phyloP scores from a whole-genome alignment of 1,139 yeast genomes.

The Saccharomyces hybrid region DNA sequence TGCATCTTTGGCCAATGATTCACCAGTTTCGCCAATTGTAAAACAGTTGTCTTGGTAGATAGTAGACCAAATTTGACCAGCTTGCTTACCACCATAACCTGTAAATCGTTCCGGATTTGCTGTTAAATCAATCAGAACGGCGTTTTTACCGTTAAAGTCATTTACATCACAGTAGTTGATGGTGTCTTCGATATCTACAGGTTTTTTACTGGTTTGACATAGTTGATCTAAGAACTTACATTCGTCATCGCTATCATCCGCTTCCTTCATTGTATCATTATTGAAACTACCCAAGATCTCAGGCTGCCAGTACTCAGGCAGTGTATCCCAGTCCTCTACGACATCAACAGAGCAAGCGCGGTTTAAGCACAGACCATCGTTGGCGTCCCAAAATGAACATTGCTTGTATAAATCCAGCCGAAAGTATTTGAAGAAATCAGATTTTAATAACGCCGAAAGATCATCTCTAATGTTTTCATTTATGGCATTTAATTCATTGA shows the following conservation, averaged over 20 bases:
- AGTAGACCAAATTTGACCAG: conserved; percentile 87
- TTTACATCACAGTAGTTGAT: conserved; percentile 44
- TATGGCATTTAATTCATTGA: conserved; percentile 44
- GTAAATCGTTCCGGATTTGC: conserved; percentile 95
- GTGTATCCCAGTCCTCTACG: conserved; percentile 52
- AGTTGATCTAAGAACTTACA: conserved; percentile 32
- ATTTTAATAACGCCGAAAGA: conserved; percentile 47
- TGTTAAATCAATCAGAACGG: conserved; percentile 78
- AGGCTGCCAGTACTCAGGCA: conserved; percentile 70
- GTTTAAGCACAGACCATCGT: conserved; percentile 77
- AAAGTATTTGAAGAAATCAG: conserved; percentile 78
- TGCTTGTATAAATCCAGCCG: conserved; percentile 77
- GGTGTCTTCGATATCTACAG: conserved; percentile 21
- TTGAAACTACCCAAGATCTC: conserved; percentile 59
- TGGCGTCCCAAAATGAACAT: conserved; percentile 85
- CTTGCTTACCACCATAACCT: conserved; percentile 90
- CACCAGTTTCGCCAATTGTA: conserved; percentile 42
- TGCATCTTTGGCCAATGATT: conserved; percentile 76
- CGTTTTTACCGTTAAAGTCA: conserved; percentile 35
- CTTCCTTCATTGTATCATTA: conserved; percentile 37
- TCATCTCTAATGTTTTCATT: conserved; percentile 47
- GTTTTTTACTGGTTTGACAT: conserved; percentile 14
- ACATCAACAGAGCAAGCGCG: conserved; percentile 91
- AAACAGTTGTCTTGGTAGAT: conserved; percentile 91
- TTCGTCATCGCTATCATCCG: conserved; percentile 26